These are phyloP conservation scores for Herpotrichia juniperi DNA, from an alignment of 2,329 filamentous ascomycete species.

Conservation along the genomic window DNA sequence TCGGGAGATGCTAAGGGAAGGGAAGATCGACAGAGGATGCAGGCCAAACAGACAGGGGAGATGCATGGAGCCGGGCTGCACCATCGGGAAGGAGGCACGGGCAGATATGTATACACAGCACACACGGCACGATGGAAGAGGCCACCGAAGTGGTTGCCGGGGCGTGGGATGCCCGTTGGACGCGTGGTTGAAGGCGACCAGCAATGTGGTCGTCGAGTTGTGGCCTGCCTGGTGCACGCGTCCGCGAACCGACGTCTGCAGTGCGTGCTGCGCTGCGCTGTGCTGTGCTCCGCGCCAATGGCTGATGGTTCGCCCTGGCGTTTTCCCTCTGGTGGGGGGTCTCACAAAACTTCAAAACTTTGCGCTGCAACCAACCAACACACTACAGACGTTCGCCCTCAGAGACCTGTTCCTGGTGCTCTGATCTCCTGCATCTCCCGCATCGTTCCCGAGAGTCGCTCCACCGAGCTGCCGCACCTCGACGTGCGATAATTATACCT, in stretches of 20 bases:
- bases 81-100: not conserved
- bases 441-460: not conserved
- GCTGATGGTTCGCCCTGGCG: not conserved
- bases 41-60: constrained; percentile 38
- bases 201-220: not conserved
- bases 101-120: not conserved
- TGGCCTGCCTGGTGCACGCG: not conserved
- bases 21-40: constrained; percentile 17
- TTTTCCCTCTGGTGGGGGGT: not conserved
- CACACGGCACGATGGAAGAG: not conserved
- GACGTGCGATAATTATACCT: not conserved
- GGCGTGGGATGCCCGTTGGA: too few relatives aligned
- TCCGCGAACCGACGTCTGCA: not conserved
- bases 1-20: constrained; percentile 15
- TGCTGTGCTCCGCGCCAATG: not conserved
- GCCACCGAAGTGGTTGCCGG: not conserved
- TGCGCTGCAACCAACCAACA: constrained; percentile 22
- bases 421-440: not conserved
- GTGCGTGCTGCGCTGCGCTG: too few relatives aligned
- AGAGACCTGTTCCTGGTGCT: not conserved
- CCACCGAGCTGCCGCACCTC: not conserved
- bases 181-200: too few relatives aligned
- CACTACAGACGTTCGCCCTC: not conserved
- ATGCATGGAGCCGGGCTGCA: constrained; percentile 12
- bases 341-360: constrained; percentile 20